phyloP scores from a whole-genome alignment of 1,139 yeast species.

The Nakaseomyces bracarensis region DNA sequence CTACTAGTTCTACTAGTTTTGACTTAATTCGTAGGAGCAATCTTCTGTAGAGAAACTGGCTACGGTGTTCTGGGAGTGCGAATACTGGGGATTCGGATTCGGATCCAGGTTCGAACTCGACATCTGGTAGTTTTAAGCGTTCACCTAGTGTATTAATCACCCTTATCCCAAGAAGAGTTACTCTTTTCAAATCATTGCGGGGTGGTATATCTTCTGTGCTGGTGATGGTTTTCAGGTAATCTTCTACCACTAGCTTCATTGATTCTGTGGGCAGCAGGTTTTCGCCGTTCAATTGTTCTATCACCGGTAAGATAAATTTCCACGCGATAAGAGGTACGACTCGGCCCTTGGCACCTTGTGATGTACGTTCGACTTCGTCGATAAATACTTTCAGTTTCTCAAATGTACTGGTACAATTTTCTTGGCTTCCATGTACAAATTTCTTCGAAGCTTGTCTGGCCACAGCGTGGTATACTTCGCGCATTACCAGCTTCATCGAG shows the following conservation, averaged over 20 bases:
- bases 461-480: conserved; percentile 6
- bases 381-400: neutral
- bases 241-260: conserved; percentile 14
- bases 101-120: too few species aligned
- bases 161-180: conserved; percentile 23
- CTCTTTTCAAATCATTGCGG: conserved; percentile 1
- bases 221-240: conserved; percentile 15
- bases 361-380: neutral
- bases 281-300: conserved; percentile 8
- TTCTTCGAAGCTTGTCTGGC: conserved; percentile 6
- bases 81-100: conserved; percentile 10
- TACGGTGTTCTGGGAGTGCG: conserved; percentile 10
- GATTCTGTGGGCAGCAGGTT: conserved; percentile 8
- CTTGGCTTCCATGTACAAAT: neutral
- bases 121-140: conserved; percentile 11
- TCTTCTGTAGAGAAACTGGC: conserved; percentile 17
- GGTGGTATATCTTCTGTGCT: conserved; percentile 13
- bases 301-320: conserved; percentile 12
- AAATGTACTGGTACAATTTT: neutral
- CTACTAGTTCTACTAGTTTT: conserved; percentile 6
- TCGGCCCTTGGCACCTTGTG: neutral
- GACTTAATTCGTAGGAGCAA: conserved; percentile 17
- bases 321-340: conserved; percentile 4
- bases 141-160: conserved; percentile 16
- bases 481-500: conserved; percentile 1